These are phyloP conservation scores for Hanseniaspora clermontiae DNA, from an alignment of 805 yeast genomes.

Conservation along the genomic window DNA sequence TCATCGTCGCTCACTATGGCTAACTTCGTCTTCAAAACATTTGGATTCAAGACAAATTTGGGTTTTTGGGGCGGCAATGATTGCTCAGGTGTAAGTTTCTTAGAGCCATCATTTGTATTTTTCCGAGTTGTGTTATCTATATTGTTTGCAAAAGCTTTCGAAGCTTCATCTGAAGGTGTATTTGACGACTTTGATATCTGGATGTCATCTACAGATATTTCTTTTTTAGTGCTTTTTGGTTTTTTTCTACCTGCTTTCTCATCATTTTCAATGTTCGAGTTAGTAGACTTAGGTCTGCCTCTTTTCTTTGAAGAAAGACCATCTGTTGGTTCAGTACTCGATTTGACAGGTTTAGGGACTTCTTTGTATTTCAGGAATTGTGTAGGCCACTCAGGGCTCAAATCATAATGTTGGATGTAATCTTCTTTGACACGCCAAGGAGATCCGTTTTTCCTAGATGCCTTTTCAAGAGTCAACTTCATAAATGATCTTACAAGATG, in stretches of 20 bases:
- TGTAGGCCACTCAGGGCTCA: slow-evolving; percentile 27
- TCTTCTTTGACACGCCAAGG: slow-evolving; percentile 88
- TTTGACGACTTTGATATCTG: not conserved
- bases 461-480: slow-evolving; percentile 51
- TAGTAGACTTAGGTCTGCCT: slow-evolving; percentile 15
- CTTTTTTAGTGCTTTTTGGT: slow-evolving; percentile 12
- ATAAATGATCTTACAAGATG: slow-evolving; percentile 81
- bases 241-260: slow-evolving; percentile 22
- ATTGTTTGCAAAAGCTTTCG: no score
- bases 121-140: not conserved
- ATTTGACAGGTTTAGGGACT: slow-evolving; percentile 13
- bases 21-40: not conserved
- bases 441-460: slow-evolving; percentile 77
- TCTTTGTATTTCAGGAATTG: slow-evolving; percentile 25
- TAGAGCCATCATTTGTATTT: not conserved
- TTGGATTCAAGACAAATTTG: not conserved
- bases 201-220: not conserved
- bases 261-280: slow-evolving; percentile 18
- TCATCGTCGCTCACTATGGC: not conserved
- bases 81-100: not conserved
- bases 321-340: not conserved
- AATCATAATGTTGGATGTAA: slow-evolving; percentile 32
- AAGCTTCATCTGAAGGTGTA: not conserved
- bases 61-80: not conserved
- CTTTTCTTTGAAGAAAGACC: slow-evolving; percentile 13